Evolutionary conservation across 83 land plant species (phyloP), one percentile per base, ranked within the genome.

Genomic region (Diphasiastrum complanatum): DNA sequence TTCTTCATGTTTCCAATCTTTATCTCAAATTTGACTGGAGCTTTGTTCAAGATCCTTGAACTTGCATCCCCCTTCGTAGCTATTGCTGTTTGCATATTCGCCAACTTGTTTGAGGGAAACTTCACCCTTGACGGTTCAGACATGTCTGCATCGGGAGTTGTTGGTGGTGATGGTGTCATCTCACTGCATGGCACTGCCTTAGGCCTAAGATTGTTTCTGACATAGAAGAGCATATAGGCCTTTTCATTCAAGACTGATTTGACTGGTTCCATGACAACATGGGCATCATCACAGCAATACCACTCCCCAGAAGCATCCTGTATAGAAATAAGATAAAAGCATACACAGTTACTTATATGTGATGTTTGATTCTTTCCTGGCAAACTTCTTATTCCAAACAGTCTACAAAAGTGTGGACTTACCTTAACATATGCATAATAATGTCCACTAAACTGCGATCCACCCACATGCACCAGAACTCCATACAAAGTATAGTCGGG

Each of bases 361-460:
- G n/a, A n/a, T n/a, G n/a, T n/a, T 18, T 1, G 25, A 46, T 16
- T 12, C 59, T 6, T 26, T 47, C 8, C 22, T 2, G 46, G 19
- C 4, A 25, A 55, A 27, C 18, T 24, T 47, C 45, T 4, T 24
- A 52, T 24, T 25, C 27, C 16, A 8, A 63, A 31, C 28, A 33
- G 37, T 32, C 14, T 18, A 6, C 18, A 25, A 20, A 14, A 64
- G 20, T 51, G n/a, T 41, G 12, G 12, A 32, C 20, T 11, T 76
- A 95, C 99, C 99, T 95, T 95, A 37, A 95, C 89, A 70, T 89
- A 95, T 49, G 99, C 86, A 80, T 89, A 95, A 69, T 95, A 95
- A 47, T 95, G 99, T 36, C 99, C 97, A 73, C 88, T 75, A 22
- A 89, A 92, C 30, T 84, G 85, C 16, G 96, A 86, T 35, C n/a